Base-by-base conservation (phyloP, 805 yeast genomes). In the Lipomyces spencermartinsiae region DNA sequence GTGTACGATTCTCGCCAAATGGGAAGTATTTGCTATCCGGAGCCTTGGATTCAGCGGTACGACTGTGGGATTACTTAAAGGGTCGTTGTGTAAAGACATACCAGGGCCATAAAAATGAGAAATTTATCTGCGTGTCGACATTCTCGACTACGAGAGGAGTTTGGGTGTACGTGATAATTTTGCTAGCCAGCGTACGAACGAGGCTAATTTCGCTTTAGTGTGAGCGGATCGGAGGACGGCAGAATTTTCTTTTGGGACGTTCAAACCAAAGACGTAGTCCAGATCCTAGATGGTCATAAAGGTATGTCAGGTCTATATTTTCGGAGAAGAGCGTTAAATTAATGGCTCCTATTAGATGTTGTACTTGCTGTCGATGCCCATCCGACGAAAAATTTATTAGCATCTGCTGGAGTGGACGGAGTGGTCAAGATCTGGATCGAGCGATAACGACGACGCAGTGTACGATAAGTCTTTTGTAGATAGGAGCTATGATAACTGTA, bases 1-100 rank as follows among this genome's bases (percentile, higher is more conserved):
- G 84, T 71, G 93, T 92, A 1, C 81, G 83, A 65, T 87, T 91
- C 74, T 86, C 96, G 0, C 96, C 95, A 3, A 95, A 95, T 77
- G 92, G 96, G n/a, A 88, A 86, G 73, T 94, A 85, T 74, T 82
- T 95, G 4, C 79, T 93, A 55, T 91, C 94, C 46, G 86, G 92
- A 33, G 88, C 97, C 19, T 80, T 91, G 67, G 97, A 93, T 77
- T 97, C 97, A 1, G 81, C 84, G 4, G 81, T 93, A 2, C 82
- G 97, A 68, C 75, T 94, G 55, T 94, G 98, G 97, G 97, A 94
- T 78, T 92, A 91, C 78, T 86, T 91, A 86, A 84, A 86, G 72
- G 91, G 92, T 74, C 85, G 84, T 71, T 93, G 92, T 31, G 90
- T 92, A 43, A 91, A 92, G 76, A 91, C 97, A 0, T 90, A 83